These are phyloP conservation scores for Agrocybe pediades DNA, from an alignment of 768 basidiomycete species.

Conservation along the genomic window DNA sequence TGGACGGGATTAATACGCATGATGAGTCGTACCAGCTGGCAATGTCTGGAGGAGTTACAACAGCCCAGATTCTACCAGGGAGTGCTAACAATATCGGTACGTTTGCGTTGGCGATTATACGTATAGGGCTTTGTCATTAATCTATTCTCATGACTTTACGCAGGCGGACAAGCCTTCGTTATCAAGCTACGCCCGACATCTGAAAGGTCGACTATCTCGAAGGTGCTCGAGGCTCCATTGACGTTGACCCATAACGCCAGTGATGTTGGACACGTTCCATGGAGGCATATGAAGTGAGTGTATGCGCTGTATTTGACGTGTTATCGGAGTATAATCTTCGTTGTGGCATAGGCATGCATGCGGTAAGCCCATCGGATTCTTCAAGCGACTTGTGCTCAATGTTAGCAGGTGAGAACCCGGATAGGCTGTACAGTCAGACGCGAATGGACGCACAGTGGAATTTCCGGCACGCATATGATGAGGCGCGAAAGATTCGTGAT, in stretches of 20 bases:
- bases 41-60: conserved; percentile 73
- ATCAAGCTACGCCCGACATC: conserved; percentile 75
- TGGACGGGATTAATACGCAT: conserved; percentile 78
- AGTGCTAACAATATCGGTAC: conserved; percentile 62
- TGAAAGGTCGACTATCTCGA: conserved; percentile 67
- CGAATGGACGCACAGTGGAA: conserved; percentile 69
- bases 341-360: conserved; percentile 60
- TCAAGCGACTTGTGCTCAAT: background rate
- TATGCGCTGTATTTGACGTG: background rate
- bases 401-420: conserved; percentile 59
- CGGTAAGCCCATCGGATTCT: conserved; percentile 30
- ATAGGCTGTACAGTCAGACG: conserved; percentile 41
- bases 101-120: background rate
- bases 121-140: background rate
- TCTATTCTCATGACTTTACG: background rate
- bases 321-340: conserved; percentile 43
- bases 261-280: conserved; percentile 40
- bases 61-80: conserved; percentile 75
- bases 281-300: conserved; percentile 78
- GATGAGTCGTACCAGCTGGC: conserved; percentile 60
- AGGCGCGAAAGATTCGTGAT: conserved; percentile 50
- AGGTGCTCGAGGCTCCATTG: conserved; percentile 76
- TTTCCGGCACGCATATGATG: conserved; percentile 72
- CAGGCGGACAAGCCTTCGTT: conserved; percentile 77
- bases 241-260: conserved; percentile 41